A percentile compares a stretch with the other conserved stretches of the same genome.
These are phyloP conservation scores for Cutaneotrichosporon sp. DNA, from an alignment of 1,284 basidiomycete species.

Conservation along the genomic window DNA sequence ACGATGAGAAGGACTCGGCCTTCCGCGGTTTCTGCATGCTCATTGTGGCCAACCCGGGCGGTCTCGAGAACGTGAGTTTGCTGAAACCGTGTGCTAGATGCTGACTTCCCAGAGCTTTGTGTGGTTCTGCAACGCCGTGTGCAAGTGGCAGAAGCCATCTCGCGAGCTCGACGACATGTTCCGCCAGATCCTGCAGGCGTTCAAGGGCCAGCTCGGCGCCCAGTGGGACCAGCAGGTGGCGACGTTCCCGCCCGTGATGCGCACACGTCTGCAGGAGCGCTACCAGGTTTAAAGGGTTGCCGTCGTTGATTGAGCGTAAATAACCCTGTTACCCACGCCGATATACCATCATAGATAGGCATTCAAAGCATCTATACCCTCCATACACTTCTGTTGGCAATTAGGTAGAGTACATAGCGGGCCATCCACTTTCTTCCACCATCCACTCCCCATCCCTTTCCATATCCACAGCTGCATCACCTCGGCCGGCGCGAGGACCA, in stretches of 20 bases:
- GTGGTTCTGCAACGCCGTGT: constrained; percentile 96
- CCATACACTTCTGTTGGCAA: constrained; percentile 17
- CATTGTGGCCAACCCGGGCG: constrained; percentile 86
- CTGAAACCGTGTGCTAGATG: background rate
- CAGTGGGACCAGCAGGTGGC: constrained; percentile 37
- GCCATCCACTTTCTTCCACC: background rate
- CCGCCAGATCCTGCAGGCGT: constrained; percentile 51
- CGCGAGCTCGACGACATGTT: constrained; percentile 86
- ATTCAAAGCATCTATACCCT: constrained; percentile 23
- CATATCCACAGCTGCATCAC: constrained; percentile 8
- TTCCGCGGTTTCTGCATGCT: constrained; percentile 96
- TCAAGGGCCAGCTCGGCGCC: constrained; percentile 43
- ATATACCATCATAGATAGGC: constrained; percentile 22
- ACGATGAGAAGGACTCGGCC: constrained; percentile 99
- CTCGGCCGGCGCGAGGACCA: constrained; percentile 19
- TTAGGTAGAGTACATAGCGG: constrained; percentile 15
- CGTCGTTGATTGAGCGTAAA: background rate
- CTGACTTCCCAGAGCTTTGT: constrained; percentile 62
- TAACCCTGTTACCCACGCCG: constrained; percentile 15
- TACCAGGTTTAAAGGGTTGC: constrained; percentile 37
- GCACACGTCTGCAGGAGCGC: constrained; percentile 42
- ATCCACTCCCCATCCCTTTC: background rate
- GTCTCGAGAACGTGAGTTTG: constrained; percentile 69
- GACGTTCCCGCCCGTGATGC: constrained; percentile 42
- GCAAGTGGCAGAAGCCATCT: constrained; percentile 85